Base-by-base conservation (phyloP, 768 basidiomycete genomes). In the Mycena vulgaris region DNA sequence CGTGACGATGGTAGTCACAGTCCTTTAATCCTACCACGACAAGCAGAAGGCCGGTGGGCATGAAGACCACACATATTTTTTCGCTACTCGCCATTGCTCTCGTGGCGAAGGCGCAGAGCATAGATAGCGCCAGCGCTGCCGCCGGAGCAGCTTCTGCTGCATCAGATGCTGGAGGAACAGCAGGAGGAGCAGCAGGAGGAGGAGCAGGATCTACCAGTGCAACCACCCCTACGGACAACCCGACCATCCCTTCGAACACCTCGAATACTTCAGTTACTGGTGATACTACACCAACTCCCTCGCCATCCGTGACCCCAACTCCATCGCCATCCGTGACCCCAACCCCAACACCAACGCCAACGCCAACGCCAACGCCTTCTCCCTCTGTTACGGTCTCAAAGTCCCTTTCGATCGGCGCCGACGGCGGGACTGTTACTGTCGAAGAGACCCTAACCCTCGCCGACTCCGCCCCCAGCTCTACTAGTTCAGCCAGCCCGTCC, bases 391-490 rank as follows among this genome's bases (percentile, higher is more conserved):
- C 52, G 5, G 40, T 72, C 17, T 75, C 76, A 69, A 4, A 56
- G 66, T 19, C 71, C 70, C 70, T 70, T 11, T 70, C 77, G 16
- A 74, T 68, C 8, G 63, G 71, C 47, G 33, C 71, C 10, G 61
- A 68, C 21, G 80, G 78, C n/a, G 62, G 69, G 4, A 70, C 66
- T 19, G 66, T 74, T n/a, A 78, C 79, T 14, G 60, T 71, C 16
- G 37, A 67, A 11, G 70, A 79, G 27, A 79, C 80, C 11, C 53
- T 78, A 40, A 77, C 77, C 9, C 19, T 70, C 25, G 76, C 71
- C 11, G 47, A 75, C 1, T 21, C 78, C 11, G 40, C 76, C 55
- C 79, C 2, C 82, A 11, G 19, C 82, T 8, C 28, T 79, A 4
- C 37, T 83, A 10, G 6, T 45, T 4, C 19, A 45, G 64, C 77